A percentile compares a stretch with the other conserved stretches of the same genome.
Conservation (phyloP, 164 flowering plant species). For the Paratinospora sagittata region DNA sequence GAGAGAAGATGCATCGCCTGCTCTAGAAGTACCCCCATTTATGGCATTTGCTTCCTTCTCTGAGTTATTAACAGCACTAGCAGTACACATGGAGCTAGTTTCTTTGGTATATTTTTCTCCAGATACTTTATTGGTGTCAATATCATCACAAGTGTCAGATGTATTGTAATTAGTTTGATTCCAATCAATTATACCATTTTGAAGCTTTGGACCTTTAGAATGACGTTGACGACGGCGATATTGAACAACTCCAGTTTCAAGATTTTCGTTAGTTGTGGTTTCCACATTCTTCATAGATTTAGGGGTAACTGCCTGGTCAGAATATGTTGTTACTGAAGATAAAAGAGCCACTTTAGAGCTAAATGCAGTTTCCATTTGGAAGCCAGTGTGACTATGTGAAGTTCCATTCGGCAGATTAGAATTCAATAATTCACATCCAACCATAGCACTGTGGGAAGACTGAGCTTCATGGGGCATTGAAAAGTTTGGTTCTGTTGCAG, state of each 20-base stretch:
- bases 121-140: slow-evolving; percentile 2
- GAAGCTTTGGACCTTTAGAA: slow-evolving; percentile 6
- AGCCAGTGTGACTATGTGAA: slow-evolving; percentile 2
- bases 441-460: slow-evolving; percentile 5
- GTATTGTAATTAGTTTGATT: slow-evolving; percentile 4
- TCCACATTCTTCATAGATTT: slow-evolving; percentile 14
- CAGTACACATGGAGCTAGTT: not conserved
- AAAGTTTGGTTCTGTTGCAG: slow-evolving; percentile 7
- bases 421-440: slow-evolving; percentile 5
- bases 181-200: not conserved
- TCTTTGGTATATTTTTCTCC: slow-evolving; percentile 6
- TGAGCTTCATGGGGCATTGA: not conserved
- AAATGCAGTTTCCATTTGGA: slow-evolving; percentile 5
- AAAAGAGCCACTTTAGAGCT: slow-evolving; percentile 6
- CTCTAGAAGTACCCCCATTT: slow-evolving; percentile 2
- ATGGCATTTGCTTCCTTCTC: slow-evolving; percentile 14
- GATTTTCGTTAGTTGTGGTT: not conserved
- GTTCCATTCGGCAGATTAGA: slow-evolving; percentile 6
- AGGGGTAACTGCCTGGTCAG: slow-evolving; percentile 3
- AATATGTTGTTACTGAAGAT: not conserved
- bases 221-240: slow-evolving; percentile 10
- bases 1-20: slow-evolving; percentile 5
- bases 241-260: slow-evolving; percentile 8
- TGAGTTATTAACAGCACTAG: slow-evolving; percentile 15
- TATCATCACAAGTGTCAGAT: not conserved